Evolutionary conservation across 208 protist genomes (phyloP).

Genomic region (Trypanosoma brucei): DNA sequence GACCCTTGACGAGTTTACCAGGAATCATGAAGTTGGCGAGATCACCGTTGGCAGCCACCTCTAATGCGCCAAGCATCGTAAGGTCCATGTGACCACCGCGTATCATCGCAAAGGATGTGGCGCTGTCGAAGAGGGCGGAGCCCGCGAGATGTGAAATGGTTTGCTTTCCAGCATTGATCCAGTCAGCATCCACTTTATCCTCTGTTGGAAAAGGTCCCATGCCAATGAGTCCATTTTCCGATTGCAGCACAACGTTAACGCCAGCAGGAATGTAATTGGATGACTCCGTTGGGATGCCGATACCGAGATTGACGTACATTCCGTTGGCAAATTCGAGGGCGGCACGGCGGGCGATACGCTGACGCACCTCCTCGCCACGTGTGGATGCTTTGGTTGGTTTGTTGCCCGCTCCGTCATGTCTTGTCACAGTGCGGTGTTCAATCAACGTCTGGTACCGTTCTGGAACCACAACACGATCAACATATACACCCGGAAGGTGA

Average conservation of each 20-base stretch:
- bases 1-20: constrained; percentile 97
- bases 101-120: constrained; percentile 96
- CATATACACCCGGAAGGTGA: constrained; percentile 74
- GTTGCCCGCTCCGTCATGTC: not conserved
- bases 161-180: constrained; percentile 95
- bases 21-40: constrained; percentile 98
- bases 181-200: constrained; percentile 80
- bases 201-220: constrained; percentile 83
- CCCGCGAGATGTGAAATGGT: constrained; percentile 93
- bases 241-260: constrained; percentile 79
- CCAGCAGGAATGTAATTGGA: constrained; percentile 75
- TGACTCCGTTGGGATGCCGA: constrained; percentile 92
- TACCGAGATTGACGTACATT: constrained; percentile 93
- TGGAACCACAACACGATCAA: constrained; percentile 61
- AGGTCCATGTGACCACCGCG: constrained; percentile 94
- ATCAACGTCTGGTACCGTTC: constrained; percentile 40
- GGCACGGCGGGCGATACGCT: constrained; percentile 84
- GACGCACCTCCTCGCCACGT: constrained; percentile 31
- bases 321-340: constrained; percentile 91
- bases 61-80: constrained; percentile 95
- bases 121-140: constrained; percentile 89
- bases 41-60: constrained; percentile 93
- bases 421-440: constrained; percentile 35
- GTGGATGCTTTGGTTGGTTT: constrained; percentile 7
- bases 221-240: constrained; percentile 87